Evolutionary conservation across 2,329 filamentous ascomycete species (phyloP).

Genomic region (Parastagonospora nodorum): DNA sequence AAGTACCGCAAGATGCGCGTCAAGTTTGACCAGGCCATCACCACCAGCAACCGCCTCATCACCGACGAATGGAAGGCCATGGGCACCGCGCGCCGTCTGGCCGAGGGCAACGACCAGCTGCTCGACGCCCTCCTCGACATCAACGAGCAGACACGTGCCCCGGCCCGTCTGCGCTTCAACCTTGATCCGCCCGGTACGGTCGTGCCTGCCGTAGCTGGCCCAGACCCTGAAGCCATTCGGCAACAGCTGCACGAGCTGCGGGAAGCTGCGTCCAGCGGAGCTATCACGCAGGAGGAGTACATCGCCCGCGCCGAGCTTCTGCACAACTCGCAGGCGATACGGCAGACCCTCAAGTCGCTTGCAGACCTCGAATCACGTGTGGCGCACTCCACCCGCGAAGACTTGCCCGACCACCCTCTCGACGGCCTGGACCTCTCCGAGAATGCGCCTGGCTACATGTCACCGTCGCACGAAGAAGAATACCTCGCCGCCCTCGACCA

Average conservation of each 20-base stretch:
- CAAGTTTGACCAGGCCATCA: constrained; percentile 76
- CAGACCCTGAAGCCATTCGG: constrained; percentile 29
- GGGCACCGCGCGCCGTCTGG: constrained; percentile 79
- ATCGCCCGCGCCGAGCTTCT: constrained; percentile 31
- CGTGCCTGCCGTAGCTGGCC: constrained; percentile 30
- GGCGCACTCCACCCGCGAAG: constrained; percentile 45
- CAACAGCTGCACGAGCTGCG: constrained; percentile 42
- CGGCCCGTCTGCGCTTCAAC: constrained; percentile 75
- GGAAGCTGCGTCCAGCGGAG: constrained; percentile 35
- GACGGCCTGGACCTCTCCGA: constrained; percentile 56
- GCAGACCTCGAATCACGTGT: constrained; percentile 48
- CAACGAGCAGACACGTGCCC: constrained; percentile 81
- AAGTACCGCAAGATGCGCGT: constrained; percentile 94
- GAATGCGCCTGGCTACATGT: constrained; percentile 69
- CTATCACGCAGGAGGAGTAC: constrained; percentile 39
- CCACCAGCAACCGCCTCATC: constrained; percentile 81
- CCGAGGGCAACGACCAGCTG: constrained; percentile 89
- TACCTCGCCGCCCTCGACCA: constrained; percentile 70
- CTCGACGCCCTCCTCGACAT: constrained; percentile 88
- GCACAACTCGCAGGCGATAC: constrained; percentile 30
- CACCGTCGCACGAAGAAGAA: constrained; percentile 72
- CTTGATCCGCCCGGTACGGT: constrained; percentile 51
- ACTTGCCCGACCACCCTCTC: constrained; percentile 39
- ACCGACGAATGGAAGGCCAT: constrained; percentile 80
- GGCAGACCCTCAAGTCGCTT: constrained; percentile 37